These are phyloP conservation scores for Talaromyces islandicus DNA, from an alignment of 2,329 filamentous ascomycete genomes.

Conservation along the genomic window DNA sequence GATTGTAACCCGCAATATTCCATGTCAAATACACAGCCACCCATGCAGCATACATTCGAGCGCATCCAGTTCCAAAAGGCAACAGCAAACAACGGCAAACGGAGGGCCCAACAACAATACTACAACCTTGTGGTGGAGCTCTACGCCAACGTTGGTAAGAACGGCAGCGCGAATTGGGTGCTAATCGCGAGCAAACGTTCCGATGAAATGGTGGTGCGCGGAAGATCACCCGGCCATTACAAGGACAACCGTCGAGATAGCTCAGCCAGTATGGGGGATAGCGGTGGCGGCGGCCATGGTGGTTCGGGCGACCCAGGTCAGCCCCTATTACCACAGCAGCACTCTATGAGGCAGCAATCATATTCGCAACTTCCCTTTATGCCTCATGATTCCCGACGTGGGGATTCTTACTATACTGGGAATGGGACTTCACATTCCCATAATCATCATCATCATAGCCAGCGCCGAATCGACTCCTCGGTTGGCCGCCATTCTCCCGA, in stretches of 20 bases:
- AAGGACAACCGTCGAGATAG: conserved; percentile 64
- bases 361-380: background rate
- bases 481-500: background rate
- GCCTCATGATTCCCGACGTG: background rate
- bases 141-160: conserved; percentile 54
- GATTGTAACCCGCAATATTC: conserved; percentile 28
- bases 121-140: conserved; percentile 87
- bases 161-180: conserved; percentile 52
- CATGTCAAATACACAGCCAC: conserved; percentile 28
- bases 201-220: conserved; percentile 79
- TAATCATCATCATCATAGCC: background rate
- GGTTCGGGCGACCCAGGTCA: background rate
- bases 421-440: background rate
- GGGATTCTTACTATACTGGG: background rate
- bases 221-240: conserved; percentile 75
- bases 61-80: conserved; percentile 92
- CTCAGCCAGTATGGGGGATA: conserved; percentile 64
- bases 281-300: conserved; percentile 52
- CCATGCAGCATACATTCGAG: conserved; percentile 63
- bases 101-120: conserved; percentile 83
- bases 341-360: background rate
- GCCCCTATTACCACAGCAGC: background rate
- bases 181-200: conserved; percentile 68
- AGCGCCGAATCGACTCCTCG: background rate
- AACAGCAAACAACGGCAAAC: conserved; percentile 88